Evolutionary conservation across 2,329 filamentous ascomycete genomes (phyloP), one percentile per base, ranked within the genome.

Genomic region (Purpureocillium takamizusanense): DNA sequence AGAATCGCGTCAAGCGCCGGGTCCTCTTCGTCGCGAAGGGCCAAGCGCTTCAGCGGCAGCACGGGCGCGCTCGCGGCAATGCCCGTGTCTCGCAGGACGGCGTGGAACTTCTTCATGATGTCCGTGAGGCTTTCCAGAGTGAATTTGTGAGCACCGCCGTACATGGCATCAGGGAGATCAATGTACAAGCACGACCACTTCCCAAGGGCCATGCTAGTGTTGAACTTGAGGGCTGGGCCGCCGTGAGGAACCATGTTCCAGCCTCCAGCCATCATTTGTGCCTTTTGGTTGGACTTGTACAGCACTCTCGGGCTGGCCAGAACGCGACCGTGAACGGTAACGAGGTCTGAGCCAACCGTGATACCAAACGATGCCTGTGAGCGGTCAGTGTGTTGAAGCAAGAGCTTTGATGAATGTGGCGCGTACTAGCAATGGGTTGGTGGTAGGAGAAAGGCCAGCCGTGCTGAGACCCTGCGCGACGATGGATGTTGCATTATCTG

Each of bases 261-360:
- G 18, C 66, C 65, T 3, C 75, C 77, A 6, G 55, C 46, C 8
- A 39, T 34, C 11, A 51, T 44, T 2, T 36, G 16, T 3, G 42
- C 46, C 5, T 47, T 25, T n/a, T 49, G 53, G 13, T 49, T 52
- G 10, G 21, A 5, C 21, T 48, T 46, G 47, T 86, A 86, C 3
- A 59, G 54, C 27, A 86, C 56, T 1, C 50, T 51, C 0, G 81
- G 81, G 1, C 67, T 49, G 0, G 44, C 37, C 0, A 86, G 64
- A 7, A 85, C 67, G 3, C 81, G 72, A 8, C 74, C 81, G 3
- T 65, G 65, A 0, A 86, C 78, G 0, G 77, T 80, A 34, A 86
- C 65, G 41, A 86, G 63, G 2, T 57, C 52, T 0, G 61, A 56
- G 0, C 56, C 53, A 3, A 78, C 59, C 1, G 54, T 55, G 43